phyloP scores from a whole-genome alignment of 805 yeast species.

The Kodamaea jinghongensis region DNA sequence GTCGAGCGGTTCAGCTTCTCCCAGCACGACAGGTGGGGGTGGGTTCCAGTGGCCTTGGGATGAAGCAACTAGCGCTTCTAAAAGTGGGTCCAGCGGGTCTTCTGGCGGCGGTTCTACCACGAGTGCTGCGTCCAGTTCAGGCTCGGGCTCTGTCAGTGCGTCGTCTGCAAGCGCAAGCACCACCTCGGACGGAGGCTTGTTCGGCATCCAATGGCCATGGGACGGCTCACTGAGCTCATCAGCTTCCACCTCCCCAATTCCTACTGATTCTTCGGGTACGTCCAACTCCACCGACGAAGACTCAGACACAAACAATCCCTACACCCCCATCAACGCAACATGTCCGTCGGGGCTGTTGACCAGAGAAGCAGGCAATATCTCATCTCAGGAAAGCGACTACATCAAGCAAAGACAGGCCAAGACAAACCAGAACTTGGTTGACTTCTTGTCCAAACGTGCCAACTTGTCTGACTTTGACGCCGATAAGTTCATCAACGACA shows the following conservation, averaged over 20 bases:
- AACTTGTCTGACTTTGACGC: conserved; percentile 34
- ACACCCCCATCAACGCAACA: conserved; percentile 27
- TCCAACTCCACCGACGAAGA: conserved; percentile 13
- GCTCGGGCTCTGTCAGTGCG: not conserved
- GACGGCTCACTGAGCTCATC: conserved; percentile 9
- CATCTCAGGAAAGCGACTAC: conserved; percentile 26
- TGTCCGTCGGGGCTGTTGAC: conserved; percentile 29
- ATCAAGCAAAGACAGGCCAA: conserved; percentile 22
- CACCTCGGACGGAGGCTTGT: not conserved
- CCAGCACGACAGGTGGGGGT: not conserved
- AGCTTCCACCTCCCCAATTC: not conserved
- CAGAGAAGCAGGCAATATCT: conserved; percentile 27
- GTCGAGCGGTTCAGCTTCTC: conserved; percentile 1
- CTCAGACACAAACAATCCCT: conserved; percentile 13
- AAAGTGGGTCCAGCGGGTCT: no score
- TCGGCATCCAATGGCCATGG: conserved; percentile 24
- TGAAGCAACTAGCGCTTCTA: not conserved
- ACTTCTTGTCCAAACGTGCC: conserved; percentile 28
- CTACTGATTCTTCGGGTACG: conserved; percentile 3
- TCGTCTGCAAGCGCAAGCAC: not conserved
- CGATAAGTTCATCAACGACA: conserved; percentile 21
- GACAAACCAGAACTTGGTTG: conserved; percentile 28
- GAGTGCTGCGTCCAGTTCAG: not conserved
- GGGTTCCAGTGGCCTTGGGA: conserved; percentile 8
- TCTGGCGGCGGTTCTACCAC: no score